Evolutionary conservation across 805 yeast species (phyloP).

Genomic region (Metschnikowia hibisci): DNA sequence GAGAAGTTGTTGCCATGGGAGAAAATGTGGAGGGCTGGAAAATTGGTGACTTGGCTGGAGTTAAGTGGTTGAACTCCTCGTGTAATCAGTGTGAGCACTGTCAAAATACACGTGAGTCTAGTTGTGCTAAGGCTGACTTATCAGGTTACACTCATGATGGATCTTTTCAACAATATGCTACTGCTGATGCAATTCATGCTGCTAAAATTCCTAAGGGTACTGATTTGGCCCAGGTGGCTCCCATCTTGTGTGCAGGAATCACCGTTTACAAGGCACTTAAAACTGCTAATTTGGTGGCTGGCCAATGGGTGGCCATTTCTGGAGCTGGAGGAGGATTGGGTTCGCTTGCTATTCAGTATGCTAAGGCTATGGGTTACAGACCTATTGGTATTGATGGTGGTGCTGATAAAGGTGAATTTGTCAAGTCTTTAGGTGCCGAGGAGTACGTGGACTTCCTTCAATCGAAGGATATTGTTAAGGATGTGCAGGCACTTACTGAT

Average conservation of each 20-base stretch:
- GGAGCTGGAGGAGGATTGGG: slow-evolving; percentile 85
- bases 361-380: slow-evolving; percentile 71
- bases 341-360: slow-evolving; percentile 69
- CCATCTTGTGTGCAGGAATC: slow-evolving; percentile 87
- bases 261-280: slow-evolving; percentile 88
- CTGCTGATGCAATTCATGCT: slow-evolving; percentile 85
- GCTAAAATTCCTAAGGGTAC: slow-evolving; percentile 72
- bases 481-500: slow-evolving; percentile 51
- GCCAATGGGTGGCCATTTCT: slow-evolving; percentile 72
- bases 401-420: slow-evolving; percentile 53
- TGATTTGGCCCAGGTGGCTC: slow-evolving; percentile 73
- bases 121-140: slow-evolving; percentile 60
- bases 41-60: slow-evolving; percentile 77
- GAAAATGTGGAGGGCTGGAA: slow-evolving; percentile 63
- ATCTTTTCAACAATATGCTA: slow-evolving; percentile 85
- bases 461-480: slow-evolving; percentile 52
- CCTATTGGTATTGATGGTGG: slow-evolving; percentile 73
- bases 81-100: slow-evolving; percentile 78
- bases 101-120: slow-evolving; percentile 61
- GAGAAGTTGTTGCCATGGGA: slow-evolving; percentile 77
- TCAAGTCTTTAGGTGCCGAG: slow-evolving; percentile 28
- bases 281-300: slow-evolving; percentile 66
- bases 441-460: slow-evolving; percentile 28
- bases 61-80: slow-evolving; percentile 80
- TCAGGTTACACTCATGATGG: slow-evolving; percentile 89